phyloP scores from a whole-genome alignment of 352 stramenopile species.

The Phytophthora colocasiae region DNA sequence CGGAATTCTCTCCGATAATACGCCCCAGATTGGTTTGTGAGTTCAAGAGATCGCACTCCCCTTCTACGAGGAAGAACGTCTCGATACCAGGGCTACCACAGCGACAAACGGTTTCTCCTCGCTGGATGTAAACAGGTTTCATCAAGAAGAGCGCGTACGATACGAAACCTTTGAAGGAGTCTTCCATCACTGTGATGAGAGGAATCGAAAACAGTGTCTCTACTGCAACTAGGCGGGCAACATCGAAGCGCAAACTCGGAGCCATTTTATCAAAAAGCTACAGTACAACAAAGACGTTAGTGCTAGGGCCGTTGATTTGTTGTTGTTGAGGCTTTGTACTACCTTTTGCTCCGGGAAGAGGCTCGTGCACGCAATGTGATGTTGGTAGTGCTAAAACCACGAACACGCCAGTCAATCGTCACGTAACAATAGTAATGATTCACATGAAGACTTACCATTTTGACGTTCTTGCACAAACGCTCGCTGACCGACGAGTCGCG shows the following conservation, averaged over 20 bases:
- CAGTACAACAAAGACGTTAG: not conserved
- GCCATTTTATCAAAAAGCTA: slow-evolving; percentile 87
- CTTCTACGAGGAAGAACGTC: slow-evolving; percentile 88
- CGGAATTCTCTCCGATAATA: slow-evolving; percentile 70
- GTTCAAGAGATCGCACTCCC: slow-evolving; percentile 84
- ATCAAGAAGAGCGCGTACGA: slow-evolving; percentile 86
- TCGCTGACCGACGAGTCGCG: slow-evolving; percentile 64
- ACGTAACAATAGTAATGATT: no score
- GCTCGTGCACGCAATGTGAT: slow-evolving; percentile 70
- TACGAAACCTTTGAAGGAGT: slow-evolving; percentile 90
- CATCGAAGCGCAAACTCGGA: slow-evolving; percentile 82
- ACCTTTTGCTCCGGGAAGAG: slow-evolving; percentile 88
- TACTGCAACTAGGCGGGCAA: slow-evolving; percentile 75
- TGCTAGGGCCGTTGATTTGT: not conserved
- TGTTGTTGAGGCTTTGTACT: not conserved
- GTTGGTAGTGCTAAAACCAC: slow-evolving; percentile 69
- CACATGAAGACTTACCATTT: slow-evolving; percentile 40
- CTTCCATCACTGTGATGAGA: slow-evolving; percentile 88
- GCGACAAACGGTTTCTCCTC: slow-evolving; percentile 78
- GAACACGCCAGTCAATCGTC: not conserved
- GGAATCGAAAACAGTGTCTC: slow-evolving; percentile 84
- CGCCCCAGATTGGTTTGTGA: slow-evolving; percentile 62
- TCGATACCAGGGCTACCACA: slow-evolving; percentile 73
- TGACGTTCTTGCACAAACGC: slow-evolving; percentile 73
- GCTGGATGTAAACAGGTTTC: slow-evolving; percentile 75